phyloP scores from a whole-genome alignment of 1,284 basidiomycete genomes.

The Pyrrhoderma noxium region DNA sequence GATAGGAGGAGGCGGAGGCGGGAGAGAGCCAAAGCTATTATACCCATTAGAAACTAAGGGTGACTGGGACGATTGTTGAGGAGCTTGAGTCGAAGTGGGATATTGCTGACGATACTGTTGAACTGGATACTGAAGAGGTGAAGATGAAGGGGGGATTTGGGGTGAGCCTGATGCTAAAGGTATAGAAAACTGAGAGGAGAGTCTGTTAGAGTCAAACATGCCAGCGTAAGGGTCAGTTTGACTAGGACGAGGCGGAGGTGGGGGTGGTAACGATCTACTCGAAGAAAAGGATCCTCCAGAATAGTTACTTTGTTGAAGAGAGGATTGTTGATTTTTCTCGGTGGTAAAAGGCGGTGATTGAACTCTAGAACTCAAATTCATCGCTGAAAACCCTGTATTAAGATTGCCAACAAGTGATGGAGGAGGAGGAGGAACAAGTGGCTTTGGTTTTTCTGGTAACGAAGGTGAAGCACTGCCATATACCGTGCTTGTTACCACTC shows the following conservation, averaged over 20 bases:
- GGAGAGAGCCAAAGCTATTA: slow-evolving; percentile 20
- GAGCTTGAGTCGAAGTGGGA: slow-evolving; percentile 12
- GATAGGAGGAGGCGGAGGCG: slow-evolving; percentile 24
- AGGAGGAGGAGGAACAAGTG: slow-evolving; percentile 36
- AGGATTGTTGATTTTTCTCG: background rate
- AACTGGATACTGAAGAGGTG: slow-evolving; percentile 5
- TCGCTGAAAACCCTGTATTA: slow-evolving; percentile 45
- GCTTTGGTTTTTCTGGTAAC: slow-evolving; percentile 40
- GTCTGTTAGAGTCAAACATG: slow-evolving; percentile 10
- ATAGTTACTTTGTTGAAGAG: slow-evolving; percentile 8
- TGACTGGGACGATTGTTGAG: slow-evolving; percentile 23
- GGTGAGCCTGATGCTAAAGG: background rate
- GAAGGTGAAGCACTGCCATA: slow-evolving; percentile 33
- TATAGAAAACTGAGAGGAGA: slow-evolving; percentile 9
- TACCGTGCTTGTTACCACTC: slow-evolving; percentile 34
- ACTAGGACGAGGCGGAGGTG: slow-evolving; percentile 26
- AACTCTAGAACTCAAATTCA: slow-evolving; percentile 34
- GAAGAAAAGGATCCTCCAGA: slow-evolving; percentile 17
- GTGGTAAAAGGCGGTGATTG: slow-evolving; percentile 21
- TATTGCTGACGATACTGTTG: slow-evolving; percentile 26
- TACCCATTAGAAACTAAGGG: slow-evolving; percentile 25
- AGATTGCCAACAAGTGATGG: slow-evolving; percentile 29
- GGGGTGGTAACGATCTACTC: slow-evolving; percentile 26
- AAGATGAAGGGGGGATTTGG: slow-evolving; percentile 12
- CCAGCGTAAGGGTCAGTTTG: slow-evolving; percentile 21